Base-by-base conservation (phyloP, 768 basidiomycete genomes). In the Pluteus cervinus region DNA sequence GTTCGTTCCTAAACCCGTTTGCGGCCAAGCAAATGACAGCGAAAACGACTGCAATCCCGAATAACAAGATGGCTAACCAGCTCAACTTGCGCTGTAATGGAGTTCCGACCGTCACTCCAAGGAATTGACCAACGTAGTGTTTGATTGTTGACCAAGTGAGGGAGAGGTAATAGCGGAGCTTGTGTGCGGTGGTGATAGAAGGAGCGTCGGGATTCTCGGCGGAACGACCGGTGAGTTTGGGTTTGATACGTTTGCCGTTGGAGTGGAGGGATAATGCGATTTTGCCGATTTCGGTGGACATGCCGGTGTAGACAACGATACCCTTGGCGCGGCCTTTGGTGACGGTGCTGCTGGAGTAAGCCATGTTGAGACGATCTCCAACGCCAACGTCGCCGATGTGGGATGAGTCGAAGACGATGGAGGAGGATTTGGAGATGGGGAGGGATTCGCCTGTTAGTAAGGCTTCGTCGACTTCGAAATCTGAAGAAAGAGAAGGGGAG, bases 381-480 rank as follows among this genome's bases (percentile, higher is more conserved):
- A 67, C 61, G 0, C 65, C 60, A 25, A 66, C 34, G 24, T 65
- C 56, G 16, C 52, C 51, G 4, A 47, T 36, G 4, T 56, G 42
- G 29, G 59, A 55, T 1, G 55, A 51, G 12, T 62, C 55, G 9
- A 53, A 52, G 17, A 49, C 60, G 50, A 75, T 75, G 14, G 50
- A 42, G n/a, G 17, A 26, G 16, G 26, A 25, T 20, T n/a, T 28
- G 3, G 9, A 34, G 7, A 24, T 8, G 8, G 10, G 3, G 31
- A 33, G 46, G 10, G 68, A 68, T 51, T 75, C 73, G 40, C 71
- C 73, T 0, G 73, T 77, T 30, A 77, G 54, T 10, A 75, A 58
- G 17, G 70, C 69, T 44, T 77, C 73, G 25, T 69, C 70, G 17
- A 63, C 56, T 50, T 73, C 72, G 22, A 73, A 56, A 45, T 71